A percentile compares a stretch with the other conserved stretches of the same genome.
phyloP scores from a whole-genome alignment of 2,329 filamentous ascomycete genomes.

The Colletotrichum spaethianum region DNA sequence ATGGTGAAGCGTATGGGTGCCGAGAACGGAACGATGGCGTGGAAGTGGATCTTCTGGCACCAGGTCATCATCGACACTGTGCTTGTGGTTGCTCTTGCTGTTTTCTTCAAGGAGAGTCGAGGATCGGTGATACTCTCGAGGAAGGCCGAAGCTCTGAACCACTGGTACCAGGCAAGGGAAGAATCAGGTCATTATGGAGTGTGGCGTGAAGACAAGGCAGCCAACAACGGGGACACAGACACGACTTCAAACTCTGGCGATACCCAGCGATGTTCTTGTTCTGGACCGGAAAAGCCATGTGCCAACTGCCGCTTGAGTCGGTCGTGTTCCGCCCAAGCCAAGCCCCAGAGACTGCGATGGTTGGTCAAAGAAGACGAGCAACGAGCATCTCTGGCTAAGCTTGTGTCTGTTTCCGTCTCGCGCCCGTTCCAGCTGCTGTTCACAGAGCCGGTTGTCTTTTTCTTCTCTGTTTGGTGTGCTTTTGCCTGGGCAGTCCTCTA shows the following conservation, averaged over 20 bases:
- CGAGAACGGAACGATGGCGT: slow-evolving; percentile 49
- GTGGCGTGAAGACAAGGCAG: slow-evolving; percentile 49
- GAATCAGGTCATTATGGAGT: slow-evolving; percentile 69
- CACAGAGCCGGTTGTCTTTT: slow-evolving; percentile 85
- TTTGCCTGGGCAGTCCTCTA: slow-evolving; percentile 94
- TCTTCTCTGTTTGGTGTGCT: slow-evolving; percentile 90
- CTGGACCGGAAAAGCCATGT: slow-evolving; percentile 15
- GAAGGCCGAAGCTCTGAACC: slow-evolving; percentile 81
- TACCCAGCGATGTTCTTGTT: slow-evolving; percentile 23
- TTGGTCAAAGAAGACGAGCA: slow-evolving; percentile 85
- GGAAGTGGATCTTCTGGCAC: slow-evolving; percentile 90
- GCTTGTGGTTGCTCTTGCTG: slow-evolving; percentile 73
- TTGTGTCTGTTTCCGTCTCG: slow-evolving; percentile 81
- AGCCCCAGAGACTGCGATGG: slow-evolving; percentile 76
- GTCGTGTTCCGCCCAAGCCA: slow-evolving; percentile 15
- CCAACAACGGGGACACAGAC: slow-evolving; percentile 25
- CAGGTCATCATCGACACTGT: slow-evolving; percentile 80
- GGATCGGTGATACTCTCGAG: slow-evolving; percentile 84
- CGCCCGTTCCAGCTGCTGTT: slow-evolving; percentile 84
- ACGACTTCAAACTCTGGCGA: slow-evolving; percentile 15
- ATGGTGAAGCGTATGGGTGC: slow-evolving; percentile 73
- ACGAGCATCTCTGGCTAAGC: slow-evolving; percentile 74
- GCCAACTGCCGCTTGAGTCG: slow-evolving; percentile 15
- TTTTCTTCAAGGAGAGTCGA: slow-evolving; percentile 86
- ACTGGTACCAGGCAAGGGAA: slow-evolving; percentile 84